Evolutionary conservation across 2,329 filamentous ascomycete genomes (phyloP).

Genomic region (Diaporthe citrichinensis): DNA sequence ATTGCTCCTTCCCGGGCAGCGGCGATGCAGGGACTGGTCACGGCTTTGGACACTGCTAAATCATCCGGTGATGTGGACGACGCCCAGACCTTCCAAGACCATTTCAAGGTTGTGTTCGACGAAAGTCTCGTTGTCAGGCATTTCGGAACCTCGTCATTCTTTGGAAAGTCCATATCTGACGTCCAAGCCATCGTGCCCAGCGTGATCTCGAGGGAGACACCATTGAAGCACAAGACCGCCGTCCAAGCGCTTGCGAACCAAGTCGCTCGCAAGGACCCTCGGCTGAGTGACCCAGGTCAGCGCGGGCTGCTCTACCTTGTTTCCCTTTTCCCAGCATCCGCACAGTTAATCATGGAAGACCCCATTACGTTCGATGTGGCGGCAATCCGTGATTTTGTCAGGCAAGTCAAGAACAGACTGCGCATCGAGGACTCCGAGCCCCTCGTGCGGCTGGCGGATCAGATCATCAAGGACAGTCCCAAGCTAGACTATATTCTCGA

Average conservation of each 20-base stretch:
- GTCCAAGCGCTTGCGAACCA: not conserved
- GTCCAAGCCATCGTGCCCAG: constrained; percentile 15
- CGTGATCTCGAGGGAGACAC: constrained; percentile 4
- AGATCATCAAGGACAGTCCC: not conserved
- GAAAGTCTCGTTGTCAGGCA: constrained; percentile 1
- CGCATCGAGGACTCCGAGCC: not conserved
- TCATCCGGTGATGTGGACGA: not conserved
- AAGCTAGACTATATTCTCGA: constrained; percentile 28
- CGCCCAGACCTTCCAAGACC: not conserved
- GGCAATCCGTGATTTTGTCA: not conserved
- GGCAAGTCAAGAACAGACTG: not conserved
- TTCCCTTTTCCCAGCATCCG: constrained; percentile 34
- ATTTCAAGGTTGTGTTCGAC: not conserved
- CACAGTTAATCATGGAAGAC: not conserved
- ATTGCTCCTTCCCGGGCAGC: not conserved
- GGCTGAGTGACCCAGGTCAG: not conserved
- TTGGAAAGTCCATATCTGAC: constrained; percentile 28
- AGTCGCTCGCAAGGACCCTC: not conserved
- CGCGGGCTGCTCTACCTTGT: constrained; percentile 35
- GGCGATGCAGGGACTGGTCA: not conserved
- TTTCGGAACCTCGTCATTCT: constrained; percentile 9
- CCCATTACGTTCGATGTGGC: not conserved
- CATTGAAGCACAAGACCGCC: not conserved
- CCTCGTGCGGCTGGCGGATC: not conserved
- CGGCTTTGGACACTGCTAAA: not conserved